Evolutionary conservation across 352 stramenopile genomes (phyloP).

Genomic region (Globisporangium abappressorium): DNA sequence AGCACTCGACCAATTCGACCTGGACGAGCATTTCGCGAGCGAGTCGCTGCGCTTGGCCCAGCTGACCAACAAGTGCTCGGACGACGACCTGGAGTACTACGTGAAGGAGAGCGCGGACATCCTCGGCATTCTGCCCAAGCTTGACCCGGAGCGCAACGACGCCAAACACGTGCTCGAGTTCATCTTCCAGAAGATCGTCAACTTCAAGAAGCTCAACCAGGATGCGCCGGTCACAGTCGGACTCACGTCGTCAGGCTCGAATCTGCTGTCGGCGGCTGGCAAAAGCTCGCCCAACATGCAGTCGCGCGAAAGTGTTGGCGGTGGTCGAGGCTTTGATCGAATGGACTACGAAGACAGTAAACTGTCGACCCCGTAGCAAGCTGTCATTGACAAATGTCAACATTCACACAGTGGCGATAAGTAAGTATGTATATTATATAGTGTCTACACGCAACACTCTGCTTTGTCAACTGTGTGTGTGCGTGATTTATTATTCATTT

Average conservation of each 20-base stretch:
- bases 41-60: slow-evolving; percentile 90
- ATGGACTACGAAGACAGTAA: slow-evolving; percentile 57
- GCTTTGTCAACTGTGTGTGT: neutral
- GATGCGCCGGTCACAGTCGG: slow-evolving; percentile 27
- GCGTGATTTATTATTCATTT: slow-evolving; percentile 15
- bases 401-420: too few species aligned
- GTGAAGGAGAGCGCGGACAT: slow-evolving; percentile 92
- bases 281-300: slow-evolving; percentile 21
- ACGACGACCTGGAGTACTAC: slow-evolving; percentile 95
- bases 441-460: slow-evolving; percentile 11
- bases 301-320: neutral
- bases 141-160: slow-evolving; percentile 66
- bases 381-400: too few species aligned
- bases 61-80: slow-evolving; percentile 94
- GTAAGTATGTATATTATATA: slow-evolving; percentile 13
- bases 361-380: slow-evolving; percentile 34
- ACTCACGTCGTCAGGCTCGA: slow-evolving; percentile 4
- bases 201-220: slow-evolving; percentile 93
- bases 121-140: slow-evolving; percentile 80
- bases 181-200: slow-evolving; percentile 91
- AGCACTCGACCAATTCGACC: slow-evolving; percentile 95
- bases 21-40: slow-evolving; percentile 96
- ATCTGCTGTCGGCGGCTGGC: slow-evolving; percentile 22
- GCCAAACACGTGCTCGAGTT: slow-evolving; percentile 92
- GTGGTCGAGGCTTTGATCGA: slow-evolving; percentile 17